Conservation (phyloP, 495 filamentous ascomycete species). For the Penicillium soppii region DNA sequence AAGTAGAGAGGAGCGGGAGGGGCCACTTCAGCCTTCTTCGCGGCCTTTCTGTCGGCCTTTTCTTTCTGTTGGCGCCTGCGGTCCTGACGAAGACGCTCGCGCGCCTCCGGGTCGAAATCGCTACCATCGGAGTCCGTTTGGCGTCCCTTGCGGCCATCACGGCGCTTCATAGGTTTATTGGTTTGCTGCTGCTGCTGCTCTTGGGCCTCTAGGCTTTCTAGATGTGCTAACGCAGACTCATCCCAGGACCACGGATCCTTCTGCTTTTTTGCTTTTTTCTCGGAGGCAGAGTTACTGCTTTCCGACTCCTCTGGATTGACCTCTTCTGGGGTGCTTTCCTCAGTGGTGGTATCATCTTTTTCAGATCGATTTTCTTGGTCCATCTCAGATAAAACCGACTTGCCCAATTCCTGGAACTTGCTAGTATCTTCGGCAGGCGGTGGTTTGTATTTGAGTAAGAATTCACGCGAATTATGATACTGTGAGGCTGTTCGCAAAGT, state of each 20-base stretch:
- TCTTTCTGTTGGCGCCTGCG: conserved; percentile 49
- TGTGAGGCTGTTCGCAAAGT: background rate
- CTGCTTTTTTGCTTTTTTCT: conserved; percentile 11
- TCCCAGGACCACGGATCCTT: conserved; percentile 37
- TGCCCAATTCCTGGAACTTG: conserved; percentile 24
- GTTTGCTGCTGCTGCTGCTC: background rate
- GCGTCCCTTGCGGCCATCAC: conserved; percentile 24
- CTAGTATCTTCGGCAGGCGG: background rate
- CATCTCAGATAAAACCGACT: conserved; percentile 12
- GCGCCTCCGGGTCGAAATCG: conserved; percentile 37
- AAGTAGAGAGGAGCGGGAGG: conserved; percentile 68
- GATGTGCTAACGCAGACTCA: conserved; percentile 28
- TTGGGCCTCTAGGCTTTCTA: conserved; percentile 17
- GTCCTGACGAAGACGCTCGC: conserved; percentile 32
- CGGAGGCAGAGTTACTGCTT: conserved; percentile 1
- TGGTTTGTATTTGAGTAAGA: background rate
- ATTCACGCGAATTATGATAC: background rate
- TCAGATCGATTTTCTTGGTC: background rate
- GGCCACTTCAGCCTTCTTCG: conserved; percentile 29
- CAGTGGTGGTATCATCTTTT: background rate
- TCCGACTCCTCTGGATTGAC: conserved; percentile 1
- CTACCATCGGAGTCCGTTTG: conserved; percentile 30
- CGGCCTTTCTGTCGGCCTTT: conserved; percentile 36
- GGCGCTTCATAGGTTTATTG: conserved; percentile 26
- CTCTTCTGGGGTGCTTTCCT: too few species aligned